These are phyloP conservation scores for Mycena maculata DNA, from an alignment of 768 basidiomycete species.

Conservation along the genomic window DNA sequence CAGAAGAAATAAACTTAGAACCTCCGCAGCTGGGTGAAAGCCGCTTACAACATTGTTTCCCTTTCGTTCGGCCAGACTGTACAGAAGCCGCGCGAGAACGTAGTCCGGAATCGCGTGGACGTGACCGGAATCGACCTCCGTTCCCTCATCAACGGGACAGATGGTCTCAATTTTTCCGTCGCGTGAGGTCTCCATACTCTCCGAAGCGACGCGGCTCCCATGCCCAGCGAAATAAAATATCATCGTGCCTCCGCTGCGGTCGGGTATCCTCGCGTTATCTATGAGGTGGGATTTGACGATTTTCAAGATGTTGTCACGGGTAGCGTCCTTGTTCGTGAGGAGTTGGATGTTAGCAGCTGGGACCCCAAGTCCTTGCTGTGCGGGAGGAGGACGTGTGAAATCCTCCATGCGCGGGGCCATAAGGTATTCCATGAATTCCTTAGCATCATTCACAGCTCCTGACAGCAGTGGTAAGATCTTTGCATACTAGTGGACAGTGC, in stretches of 20 bases:
- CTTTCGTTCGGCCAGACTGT: not conserved
- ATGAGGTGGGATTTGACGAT: not conserved
- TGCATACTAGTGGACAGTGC: not conserved
- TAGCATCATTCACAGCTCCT: not conserved
- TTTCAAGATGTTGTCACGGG: not conserved
- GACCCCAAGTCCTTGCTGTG: not conserved
- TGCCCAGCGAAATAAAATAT: not conserved
- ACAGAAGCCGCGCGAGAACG: not conserved
- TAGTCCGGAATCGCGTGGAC: not conserved
- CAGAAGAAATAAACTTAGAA: not conserved
- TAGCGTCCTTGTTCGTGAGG: not conserved
- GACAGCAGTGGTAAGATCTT: not conserved
- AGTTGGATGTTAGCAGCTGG: not conserved
- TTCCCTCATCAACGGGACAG: not conserved
- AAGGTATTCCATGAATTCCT: not conserved
- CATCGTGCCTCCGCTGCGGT: not conserved
- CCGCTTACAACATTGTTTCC: not conserved
- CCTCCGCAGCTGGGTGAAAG: not conserved
- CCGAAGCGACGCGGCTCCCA: not conserved
- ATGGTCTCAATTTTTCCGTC: not conserved
- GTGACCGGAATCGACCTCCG: not conserved
- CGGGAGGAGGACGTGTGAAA: no score
- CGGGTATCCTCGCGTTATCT: not conserved
- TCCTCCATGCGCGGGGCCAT: no score
- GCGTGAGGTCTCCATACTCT: not conserved